Evolutionary conservation across 1,284 basidiomycete genomes (phyloP), one percentile per base, ranked within the genome.

Genomic region (Xanthoconium separans): DNA sequence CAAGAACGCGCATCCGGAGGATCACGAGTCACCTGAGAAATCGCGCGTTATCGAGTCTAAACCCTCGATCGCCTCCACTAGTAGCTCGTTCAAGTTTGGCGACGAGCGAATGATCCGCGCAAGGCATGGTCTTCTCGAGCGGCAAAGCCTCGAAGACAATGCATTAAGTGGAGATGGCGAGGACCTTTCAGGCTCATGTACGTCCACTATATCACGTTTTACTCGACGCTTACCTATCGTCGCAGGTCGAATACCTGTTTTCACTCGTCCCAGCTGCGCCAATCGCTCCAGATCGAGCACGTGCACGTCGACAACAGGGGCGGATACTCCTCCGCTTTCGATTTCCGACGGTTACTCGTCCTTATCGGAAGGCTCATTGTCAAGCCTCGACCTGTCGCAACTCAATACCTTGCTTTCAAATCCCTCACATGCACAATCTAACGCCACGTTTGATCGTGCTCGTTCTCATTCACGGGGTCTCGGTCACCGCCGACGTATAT

Each of bases 381-480:
- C 83, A 0, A 89, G 87, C 69, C 85, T 91, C 55, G 89, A 91
- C 65, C 63, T 91, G 4, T 76, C 78, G 0, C 81, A 83, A 4
- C 67, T 91, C 37, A 82, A 80, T 58, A 59, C 70, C 3, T 65
- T 83, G 20, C 76, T 91, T n/a, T 66, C 80, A 3, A 82, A 83
- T 47, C 56, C 65, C n/a, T 66, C 73, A 4, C 65, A 70, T 20
- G 69, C 72, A 1, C 53, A 58, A 18, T 74, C 74, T 20, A 77
- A 62, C 22, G 67, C 65, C 12, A 64, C 66, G 8, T 70, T 75
- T 27, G 65, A 72, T 39, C 70, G 73, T 9, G 66, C 69, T 8
- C 75, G 80, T 24, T 69, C 80, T 16, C 75, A 82, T 18, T 76
- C 81, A 36, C 77, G 80, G 16, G 84, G 85, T 2, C 77, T 80